Percentiles rank a stretch among this genome's conserved stretches.
Conservation (phyloP, 1,284 basidiomycete genomes). For the Ustilago xerochloae region DNA sequence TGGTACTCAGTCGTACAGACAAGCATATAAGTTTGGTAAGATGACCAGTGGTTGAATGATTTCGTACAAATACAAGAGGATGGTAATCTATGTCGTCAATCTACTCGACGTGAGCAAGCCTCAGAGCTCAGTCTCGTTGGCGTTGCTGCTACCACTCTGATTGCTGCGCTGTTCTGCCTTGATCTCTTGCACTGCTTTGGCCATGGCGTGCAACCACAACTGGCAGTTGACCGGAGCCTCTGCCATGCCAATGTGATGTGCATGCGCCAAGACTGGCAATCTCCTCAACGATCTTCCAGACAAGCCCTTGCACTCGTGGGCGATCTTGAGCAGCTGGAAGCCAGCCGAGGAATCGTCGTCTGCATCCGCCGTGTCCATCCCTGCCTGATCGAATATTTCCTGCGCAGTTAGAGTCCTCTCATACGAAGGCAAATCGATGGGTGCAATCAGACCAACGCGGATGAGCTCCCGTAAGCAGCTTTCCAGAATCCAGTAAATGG, state of each 20-base stretch:
- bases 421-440: slow-evolving; percentile 7
- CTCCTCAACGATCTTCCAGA: slow-evolving; percentile 89
- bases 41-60: neutral
- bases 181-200: slow-evolving; percentile 25
- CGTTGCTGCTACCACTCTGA: neutral
- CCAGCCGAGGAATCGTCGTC: slow-evolving; percentile 69
- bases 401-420: neutral
- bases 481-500: slow-evolving; percentile 91
- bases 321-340: slow-evolving; percentile 75
- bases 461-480: slow-evolving; percentile 85
- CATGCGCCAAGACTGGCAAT: slow-evolving; percentile 89
- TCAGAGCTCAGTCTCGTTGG: neutral
- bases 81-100: neutral
- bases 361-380: neutral
- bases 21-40: neutral
- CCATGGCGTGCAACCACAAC: slow-evolving; percentile 54
- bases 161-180: slow-evolving; percentile 1
- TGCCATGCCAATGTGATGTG: slow-evolving; percentile 75
- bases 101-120: neutral
- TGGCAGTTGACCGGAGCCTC: slow-evolving; percentile 25
- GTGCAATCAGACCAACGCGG: slow-evolving; percentile 76
- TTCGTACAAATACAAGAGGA: neutral
- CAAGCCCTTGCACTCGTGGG: slow-evolving; percentile 81
- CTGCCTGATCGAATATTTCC: neutral
- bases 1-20: neutral